These are phyloP conservation scores for Chrysochromulina parva DNA, from an alignment of 78 protist species.

Conservation along the genomic window DNA sequence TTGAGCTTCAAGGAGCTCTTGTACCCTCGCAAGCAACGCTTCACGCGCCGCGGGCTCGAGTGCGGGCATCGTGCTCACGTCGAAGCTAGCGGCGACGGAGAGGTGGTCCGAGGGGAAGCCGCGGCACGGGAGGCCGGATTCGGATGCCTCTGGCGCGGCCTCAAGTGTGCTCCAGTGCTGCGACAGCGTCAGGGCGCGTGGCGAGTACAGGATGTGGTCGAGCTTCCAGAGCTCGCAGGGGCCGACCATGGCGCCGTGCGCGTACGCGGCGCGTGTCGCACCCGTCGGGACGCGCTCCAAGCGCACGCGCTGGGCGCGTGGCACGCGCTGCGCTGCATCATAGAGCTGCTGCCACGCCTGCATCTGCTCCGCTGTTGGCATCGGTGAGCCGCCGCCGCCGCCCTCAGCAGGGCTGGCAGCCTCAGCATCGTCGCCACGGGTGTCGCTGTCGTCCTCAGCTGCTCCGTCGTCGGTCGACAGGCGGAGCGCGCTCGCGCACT, in stretches of 20 bases:
- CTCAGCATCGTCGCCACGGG: neutral
- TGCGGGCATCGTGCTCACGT: no score
- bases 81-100: no score
- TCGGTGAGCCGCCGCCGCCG: no score
- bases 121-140: no score
- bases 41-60: no score
- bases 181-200: neutral
- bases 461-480: neutral
- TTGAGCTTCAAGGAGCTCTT: no score
- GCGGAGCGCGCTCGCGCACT: constrained; percentile 1
- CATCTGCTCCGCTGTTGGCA: no score
- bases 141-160: neutral
- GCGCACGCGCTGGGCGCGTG: neutral
- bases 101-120: no score
- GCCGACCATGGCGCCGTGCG: neutral
- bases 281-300: neutral
- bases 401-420: neutral
- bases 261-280: neutral
- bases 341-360: no score
- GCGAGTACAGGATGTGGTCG: constrained; percentile 2
- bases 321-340: no score
- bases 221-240: neutral
- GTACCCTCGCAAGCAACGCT: no score
- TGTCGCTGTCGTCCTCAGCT: neutral
- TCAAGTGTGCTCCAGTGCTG: neutral